Evolutionary conservation across 495 filamentous ascomycete species (phyloP), one percentile per base, ranked within the genome.

Genomic region (Aspergillus incahuasiensis): DNA sequence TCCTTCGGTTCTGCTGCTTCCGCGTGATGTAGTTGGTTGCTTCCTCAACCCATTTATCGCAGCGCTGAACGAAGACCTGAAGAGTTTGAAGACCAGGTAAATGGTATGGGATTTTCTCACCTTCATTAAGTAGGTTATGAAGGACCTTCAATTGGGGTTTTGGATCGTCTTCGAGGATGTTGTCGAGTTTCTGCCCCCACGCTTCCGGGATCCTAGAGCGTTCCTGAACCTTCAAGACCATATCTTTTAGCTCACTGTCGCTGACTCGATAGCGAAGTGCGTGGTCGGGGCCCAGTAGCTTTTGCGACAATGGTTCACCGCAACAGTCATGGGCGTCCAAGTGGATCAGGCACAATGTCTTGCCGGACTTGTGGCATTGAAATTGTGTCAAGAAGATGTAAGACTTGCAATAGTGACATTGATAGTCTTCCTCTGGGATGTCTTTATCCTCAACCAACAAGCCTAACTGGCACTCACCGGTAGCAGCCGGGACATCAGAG

Each of bases 11-110:
- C 72, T 97, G 92, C 74, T 97, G 94, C 75, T 99, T 99, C 47
- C 94, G 88, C 57, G 92, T 91, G 61, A 92, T 96, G 78, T 94
- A 99, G 68, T 91, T 95, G 59, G 88, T 91, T 55, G 94, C 94
- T 73, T 97, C 92, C 59, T 99, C 94, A 59, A 97, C 91, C 90
- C 95, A 95, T 69, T 96, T 92, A 72, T 96, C 94, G 75, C 92
- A 96, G 61, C 87, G 86, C 61, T 95, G 90, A 69, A 97, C 94
- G 75, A 92, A 97, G 58, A 82, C 79, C 73, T 85, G 88, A 65
- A 99, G 83, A 64, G 85, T 80, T 62, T 86, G 82, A 54, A 99
- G 79, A 58, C 90, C 90, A 59, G 87, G 83, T 56, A 99, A 79
- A 59, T 92, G 89, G 78, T 89, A 96, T 55, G 92, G 91, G 68